Percentiles rank a stretch among this genome's conserved stretches.
Evolutionary conservation across 495 filamentous ascomycete species (phyloP).

Genomic region (Xylaria telfairii): DNA sequence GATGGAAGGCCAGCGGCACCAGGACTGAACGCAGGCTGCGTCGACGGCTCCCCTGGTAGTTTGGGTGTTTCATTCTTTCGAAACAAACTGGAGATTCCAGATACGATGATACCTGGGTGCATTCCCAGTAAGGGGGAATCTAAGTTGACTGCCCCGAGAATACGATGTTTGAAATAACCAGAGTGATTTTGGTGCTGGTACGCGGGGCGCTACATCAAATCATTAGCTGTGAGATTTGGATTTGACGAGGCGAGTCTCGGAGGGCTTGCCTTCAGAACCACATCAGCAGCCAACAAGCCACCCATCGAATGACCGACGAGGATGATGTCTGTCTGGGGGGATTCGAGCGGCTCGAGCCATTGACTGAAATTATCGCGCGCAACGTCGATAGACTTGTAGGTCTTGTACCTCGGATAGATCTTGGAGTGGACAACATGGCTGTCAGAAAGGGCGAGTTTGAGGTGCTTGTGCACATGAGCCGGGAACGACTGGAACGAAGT

Average conservation of each 20-base stretch:
- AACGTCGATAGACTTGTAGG: constrained; percentile 72
- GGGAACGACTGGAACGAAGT: constrained; percentile 88
- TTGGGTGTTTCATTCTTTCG: constrained; percentile 53
- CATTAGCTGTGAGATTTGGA: constrained; percentile 26
- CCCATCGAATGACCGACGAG: constrained; percentile 92
- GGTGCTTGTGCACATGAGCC: constrained; percentile 79
- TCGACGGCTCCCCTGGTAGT: constrained; percentile 27
- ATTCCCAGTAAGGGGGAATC: constrained; percentile 89
- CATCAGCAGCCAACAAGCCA: constrained; percentile 80
- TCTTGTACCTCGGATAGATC: constrained; percentile 90
- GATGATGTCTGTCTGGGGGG: constrained; percentile 75
- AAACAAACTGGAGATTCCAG: constrained; percentile 80
- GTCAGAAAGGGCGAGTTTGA: constrained; percentile 70
- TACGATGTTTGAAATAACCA: constrained; percentile 69
- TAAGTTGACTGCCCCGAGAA: constrained; percentile 82
- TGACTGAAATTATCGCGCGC: constrained; percentile 80
- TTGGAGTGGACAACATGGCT: constrained; percentile 86
- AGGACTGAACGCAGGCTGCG: constrained; percentile 22
- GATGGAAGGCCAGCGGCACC: constrained; percentile 34
- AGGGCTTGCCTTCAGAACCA: constrained; percentile 65
- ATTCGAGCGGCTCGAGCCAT: constrained; percentile 84
- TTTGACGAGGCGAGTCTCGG: background rate
- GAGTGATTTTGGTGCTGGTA: constrained; percentile 27
- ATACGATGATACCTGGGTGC: constrained; percentile 83
- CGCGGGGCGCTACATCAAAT: constrained; percentile 30